Percentiles rank a stretch among this genome's conserved stretches.
These are phyloP conservation scores for Ustulina deusta DNA, from an alignment of 2,329 filamentous ascomycete species.

Conservation along the genomic window DNA sequence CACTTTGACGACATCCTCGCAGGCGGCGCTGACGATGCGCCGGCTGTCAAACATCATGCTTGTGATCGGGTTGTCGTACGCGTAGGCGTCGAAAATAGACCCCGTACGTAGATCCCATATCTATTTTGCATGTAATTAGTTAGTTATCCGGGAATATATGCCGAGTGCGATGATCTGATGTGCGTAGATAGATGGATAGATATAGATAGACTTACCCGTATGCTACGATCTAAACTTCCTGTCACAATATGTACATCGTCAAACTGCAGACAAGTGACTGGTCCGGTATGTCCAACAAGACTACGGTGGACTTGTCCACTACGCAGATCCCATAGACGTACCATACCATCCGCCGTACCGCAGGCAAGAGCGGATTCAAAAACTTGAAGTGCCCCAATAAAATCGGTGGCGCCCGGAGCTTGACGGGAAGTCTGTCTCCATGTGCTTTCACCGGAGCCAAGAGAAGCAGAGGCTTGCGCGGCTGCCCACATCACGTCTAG, in stretches of 20 bases:
- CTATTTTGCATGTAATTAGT: slow-evolving; percentile 59
- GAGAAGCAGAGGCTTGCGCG: slow-evolving; percentile 82
- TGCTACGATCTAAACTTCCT: slow-evolving; percentile 90
- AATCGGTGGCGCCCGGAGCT: slow-evolving; percentile 79
- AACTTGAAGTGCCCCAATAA: slow-evolving; percentile 93
- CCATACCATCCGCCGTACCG: slow-evolving; percentile 97
- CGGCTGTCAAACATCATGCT: slow-evolving; percentile 97
- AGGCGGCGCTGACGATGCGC: slow-evolving; percentile 88
- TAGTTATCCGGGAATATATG: not conserved
- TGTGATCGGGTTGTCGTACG: slow-evolving; percentile 90
- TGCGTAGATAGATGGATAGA: not conserved
- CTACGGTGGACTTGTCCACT: slow-evolving; percentile 98
- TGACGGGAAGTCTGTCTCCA: slow-evolving; percentile 82
- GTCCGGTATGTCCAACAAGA: slow-evolving; percentile 93
- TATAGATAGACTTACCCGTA: slow-evolving; percentile 77
- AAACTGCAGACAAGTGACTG: slow-evolving; percentile 94
- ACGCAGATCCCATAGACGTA: slow-evolving; percentile 93
- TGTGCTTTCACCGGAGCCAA: slow-evolving; percentile 68
- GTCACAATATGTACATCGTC: slow-evolving; percentile 96
- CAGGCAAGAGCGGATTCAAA: slow-evolving; percentile 97
- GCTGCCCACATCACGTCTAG: slow-evolving; percentile 98
- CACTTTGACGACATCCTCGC: slow-evolving; percentile 94
- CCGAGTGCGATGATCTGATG: not conserved
- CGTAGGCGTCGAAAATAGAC: slow-evolving; percentile 94
- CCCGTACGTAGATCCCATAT: slow-evolving; percentile 99